phyloP scores from a whole-genome alignment of 176 grass and related monocot genomes.

The Hyparrhenia diplandra region DNA sequence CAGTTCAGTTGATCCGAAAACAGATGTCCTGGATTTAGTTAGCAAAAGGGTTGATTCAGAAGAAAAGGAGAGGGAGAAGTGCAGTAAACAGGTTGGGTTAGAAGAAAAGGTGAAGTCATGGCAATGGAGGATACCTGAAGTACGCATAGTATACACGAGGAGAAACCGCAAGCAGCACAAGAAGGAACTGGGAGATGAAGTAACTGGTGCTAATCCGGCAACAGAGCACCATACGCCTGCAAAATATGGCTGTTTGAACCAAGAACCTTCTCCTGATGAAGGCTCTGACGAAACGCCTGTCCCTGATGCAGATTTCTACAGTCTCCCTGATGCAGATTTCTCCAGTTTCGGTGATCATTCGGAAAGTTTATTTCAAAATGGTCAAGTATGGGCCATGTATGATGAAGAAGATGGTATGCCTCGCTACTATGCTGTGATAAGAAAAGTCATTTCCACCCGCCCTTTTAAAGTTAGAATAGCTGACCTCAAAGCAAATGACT shows the following conservation, averaged over 20 bases:
- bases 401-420: constrained; percentile 96
- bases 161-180: constrained; percentile 34
- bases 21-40: background rate
- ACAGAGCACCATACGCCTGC: constrained; percentile 5
- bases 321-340: constrained; percentile 82
- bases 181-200: constrained; percentile 22
- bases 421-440: constrained; percentile 74
- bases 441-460: constrained; percentile 47
- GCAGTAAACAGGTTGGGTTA: constrained; percentile 20
- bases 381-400: constrained; percentile 82
- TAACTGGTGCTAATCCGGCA: constrained; percentile 9
- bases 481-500: constrained; percentile 67
- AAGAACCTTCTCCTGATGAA: constrained; percentile 28
- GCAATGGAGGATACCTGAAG: constrained; percentile 22
- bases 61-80: background rate
- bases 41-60: constrained; percentile 27
- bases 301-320: constrained; percentile 76
- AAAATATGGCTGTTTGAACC: background rate
- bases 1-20: constrained; percentile 4
- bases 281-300: constrained; percentile 37
- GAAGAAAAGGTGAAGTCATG: constrained; percentile 14
- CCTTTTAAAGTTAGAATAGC: constrained; percentile 66
- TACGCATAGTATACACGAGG: constrained; percentile 34
- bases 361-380: constrained; percentile 52
- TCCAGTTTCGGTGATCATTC: constrained; percentile 61